A percentile compares a stretch with the other conserved stretches of the same genome.
Evolutionary conservation across 2,329 filamentous ascomycete species (phyloP).

Genomic region (Lachnum nothofagi): DNA sequence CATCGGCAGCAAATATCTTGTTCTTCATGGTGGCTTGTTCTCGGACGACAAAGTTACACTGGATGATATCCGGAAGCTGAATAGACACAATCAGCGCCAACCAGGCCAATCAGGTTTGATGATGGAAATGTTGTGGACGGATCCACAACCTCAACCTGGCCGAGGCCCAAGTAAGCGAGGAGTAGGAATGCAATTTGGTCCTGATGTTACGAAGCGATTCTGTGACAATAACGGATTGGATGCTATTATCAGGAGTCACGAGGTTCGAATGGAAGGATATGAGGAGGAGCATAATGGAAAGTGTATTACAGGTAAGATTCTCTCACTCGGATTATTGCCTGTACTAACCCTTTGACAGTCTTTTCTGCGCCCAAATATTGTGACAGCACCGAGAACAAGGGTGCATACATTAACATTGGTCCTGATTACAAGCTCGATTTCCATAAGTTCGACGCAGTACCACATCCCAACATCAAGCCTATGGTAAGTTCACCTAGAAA

Average conservation of each 20-base stretch:
- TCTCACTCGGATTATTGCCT: not conserved
- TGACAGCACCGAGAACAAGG: slow-evolving; percentile 95
- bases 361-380: slow-evolving; percentile 98
- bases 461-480: slow-evolving; percentile 89
- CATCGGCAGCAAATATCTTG: slow-evolving; percentile 84
- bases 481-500: slow-evolving; percentile 54
- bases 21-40: slow-evolving; percentile 91
- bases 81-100: slow-evolving; percentile 85
- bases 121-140: slow-evolving; percentile 99
- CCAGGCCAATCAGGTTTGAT: slow-evolving; percentile 91
- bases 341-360: slow-evolving; percentile 46
- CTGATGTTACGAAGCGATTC: slow-evolving; percentile 92
- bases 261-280: slow-evolving; percentile 98
- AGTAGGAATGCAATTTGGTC: slow-evolving; percentile 93
- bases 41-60: slow-evolving; percentile 89
- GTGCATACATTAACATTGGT: slow-evolving; percentile 95
- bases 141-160: slow-evolving; percentile 80
- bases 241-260: slow-evolving; percentile 93
- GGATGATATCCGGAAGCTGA: slow-evolving; percentile 88
- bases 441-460: slow-evolving; percentile 92
- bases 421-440: slow-evolving; percentile 87
- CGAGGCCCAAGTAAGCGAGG: slow-evolving; percentile 93
- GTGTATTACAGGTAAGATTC: slow-evolving; percentile 76
- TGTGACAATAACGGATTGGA: slow-evolving; percentile 93
- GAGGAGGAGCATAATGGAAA: slow-evolving; percentile 93